Evolutionary conservation across 2,329 filamentous ascomycete genomes (phyloP).

Genomic region (Epicoccum nigrum): DNA sequence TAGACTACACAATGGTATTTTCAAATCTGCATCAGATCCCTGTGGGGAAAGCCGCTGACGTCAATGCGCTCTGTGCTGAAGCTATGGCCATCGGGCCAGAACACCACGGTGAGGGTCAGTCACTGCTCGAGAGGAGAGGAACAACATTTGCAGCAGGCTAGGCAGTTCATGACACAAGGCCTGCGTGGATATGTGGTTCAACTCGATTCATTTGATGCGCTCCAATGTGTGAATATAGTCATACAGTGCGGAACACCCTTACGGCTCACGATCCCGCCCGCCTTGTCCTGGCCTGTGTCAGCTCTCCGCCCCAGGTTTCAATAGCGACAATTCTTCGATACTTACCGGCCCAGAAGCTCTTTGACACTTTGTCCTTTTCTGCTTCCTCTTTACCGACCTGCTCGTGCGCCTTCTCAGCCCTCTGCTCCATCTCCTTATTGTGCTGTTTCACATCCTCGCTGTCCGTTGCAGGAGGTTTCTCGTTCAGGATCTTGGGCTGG

Average conservation of each 20-base stretch:
- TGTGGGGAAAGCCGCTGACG: slow-evolving; percentile 33
- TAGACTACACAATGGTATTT: slow-evolving; percentile 34
- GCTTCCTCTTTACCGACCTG: slow-evolving; percentile 46
- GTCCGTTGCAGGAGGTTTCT: slow-evolving; percentile 41
- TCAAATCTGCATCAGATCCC: slow-evolving; percentile 36
- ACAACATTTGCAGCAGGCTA: background rate
- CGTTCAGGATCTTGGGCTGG: slow-evolving; percentile 52
- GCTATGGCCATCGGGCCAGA: slow-evolving; percentile 16
- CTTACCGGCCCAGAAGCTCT: slow-evolving; percentile 50
- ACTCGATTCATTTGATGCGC: background rate
- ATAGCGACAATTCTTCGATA: slow-evolving; percentile 1
- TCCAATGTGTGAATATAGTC: background rate
- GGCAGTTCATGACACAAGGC: background rate
- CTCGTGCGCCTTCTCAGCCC: slow-evolving; percentile 51
- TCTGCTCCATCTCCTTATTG: slow-evolving; percentile 52
- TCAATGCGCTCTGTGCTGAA: slow-evolving; percentile 24
- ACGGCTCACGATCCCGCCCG: slow-evolving; percentile 33
- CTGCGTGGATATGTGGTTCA: background rate
- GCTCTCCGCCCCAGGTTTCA: background rate
- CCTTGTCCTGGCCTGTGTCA: slow-evolving; percentile 34
- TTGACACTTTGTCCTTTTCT: slow-evolving; percentile 50
- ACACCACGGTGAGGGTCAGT: background rate
- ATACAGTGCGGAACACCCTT: slow-evolving; percentile 9
- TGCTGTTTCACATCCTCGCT: slow-evolving; percentile 52
- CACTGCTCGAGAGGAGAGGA: background rate